These are phyloP conservation scores for Kwoniella dejecticola DNA, from an alignment of 768 basidiomycete genomes.

Conservation along the genomic window DNA sequence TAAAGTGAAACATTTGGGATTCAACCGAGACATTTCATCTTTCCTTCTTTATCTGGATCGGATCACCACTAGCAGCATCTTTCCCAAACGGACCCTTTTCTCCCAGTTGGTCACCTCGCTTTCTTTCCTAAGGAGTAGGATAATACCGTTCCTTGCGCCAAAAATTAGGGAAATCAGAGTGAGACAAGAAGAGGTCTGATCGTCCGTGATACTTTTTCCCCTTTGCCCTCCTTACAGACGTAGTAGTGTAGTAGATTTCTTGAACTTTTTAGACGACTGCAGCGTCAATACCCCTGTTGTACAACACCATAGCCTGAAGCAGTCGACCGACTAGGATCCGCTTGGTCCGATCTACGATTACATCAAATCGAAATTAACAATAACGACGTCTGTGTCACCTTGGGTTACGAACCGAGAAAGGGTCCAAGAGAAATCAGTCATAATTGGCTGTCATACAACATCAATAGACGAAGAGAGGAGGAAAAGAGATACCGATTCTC, in stretches of 20 bases:
- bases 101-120: not conserved
- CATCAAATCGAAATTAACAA: not conserved
- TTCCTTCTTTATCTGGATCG: not conserved
- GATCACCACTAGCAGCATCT: not conserved
- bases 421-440: not conserved
- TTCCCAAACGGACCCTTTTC: not conserved
- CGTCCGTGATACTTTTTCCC: not conserved
- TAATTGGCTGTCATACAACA: too few relatives aligned
- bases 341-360: slow-evolving; percentile 2
- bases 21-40: slow-evolving; percentile 29
- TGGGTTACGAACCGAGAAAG: slow-evolving; percentile 1
- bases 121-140: slow-evolving; percentile 2
- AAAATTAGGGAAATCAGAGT: slow-evolving; percentile 1
- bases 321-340: not conserved
- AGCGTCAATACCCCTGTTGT: not conserved
- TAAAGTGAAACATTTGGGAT: slow-evolving; percentile 19
- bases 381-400: slow-evolving; percentile 1
- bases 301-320: not conserved
- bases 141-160: slow-evolving; percentile 8
- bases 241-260: too few relatives aligned
- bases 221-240: not conserved
- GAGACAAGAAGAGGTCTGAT: slow-evolving; percentile 15
- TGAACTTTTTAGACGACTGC: not conserved
- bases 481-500: not conserved
- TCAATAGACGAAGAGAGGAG: too few relatives aligned